These are phyloP conservation scores for Chaetomium sp. DNA, from an alignment of 2,329 filamentous ascomycete species.

Conservation along the genomic window DNA sequence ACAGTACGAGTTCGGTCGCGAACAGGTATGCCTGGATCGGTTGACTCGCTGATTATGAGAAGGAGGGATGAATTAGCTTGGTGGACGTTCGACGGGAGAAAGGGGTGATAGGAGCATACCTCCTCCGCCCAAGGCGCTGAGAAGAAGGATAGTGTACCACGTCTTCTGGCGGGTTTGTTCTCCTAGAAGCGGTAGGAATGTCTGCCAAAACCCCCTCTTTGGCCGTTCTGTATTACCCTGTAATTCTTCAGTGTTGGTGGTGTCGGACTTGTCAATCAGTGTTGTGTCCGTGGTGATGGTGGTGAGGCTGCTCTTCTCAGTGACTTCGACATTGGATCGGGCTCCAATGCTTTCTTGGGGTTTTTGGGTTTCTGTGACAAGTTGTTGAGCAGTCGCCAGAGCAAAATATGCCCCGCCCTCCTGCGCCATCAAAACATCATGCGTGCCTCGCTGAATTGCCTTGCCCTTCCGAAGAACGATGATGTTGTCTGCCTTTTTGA, in stretches of 20 bases:
- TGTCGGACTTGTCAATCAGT: slow-evolving; percentile 20
- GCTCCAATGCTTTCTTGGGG: slow-evolving; percentile 26
- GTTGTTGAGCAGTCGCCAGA: slow-evolving; percentile 56
- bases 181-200: slow-evolving; percentile 48
- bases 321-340: slow-evolving; percentile 18
- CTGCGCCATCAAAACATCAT: slow-evolving; percentile 58
- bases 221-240: slow-evolving; percentile 22
- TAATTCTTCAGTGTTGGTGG: not conserved
- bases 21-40: slow-evolving; percentile 49
- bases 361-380: slow-evolving; percentile 38
- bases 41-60: slow-evolving; percentile 22
- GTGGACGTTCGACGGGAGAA: not conserved
- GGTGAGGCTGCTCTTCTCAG: slow-evolving; percentile 34
- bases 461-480: slow-evolving; percentile 65
- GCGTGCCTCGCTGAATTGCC: slow-evolving; percentile 66
- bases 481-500: slow-evolving; percentile 71
- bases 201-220: slow-evolving; percentile 36
- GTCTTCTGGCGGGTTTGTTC: slow-evolving; percentile 47
- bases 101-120: slow-evolving; percentile 12
- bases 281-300: slow-evolving; percentile 37
- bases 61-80: not conserved
- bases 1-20: slow-evolving; percentile 46
- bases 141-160: slow-evolving; percentile 41
- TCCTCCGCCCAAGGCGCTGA: slow-evolving; percentile 34
- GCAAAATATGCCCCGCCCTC: slow-evolving; percentile 57